Conservation (phyloP, 1,284 basidiomycete genomes). For the Tremellales sp. region DNA sequence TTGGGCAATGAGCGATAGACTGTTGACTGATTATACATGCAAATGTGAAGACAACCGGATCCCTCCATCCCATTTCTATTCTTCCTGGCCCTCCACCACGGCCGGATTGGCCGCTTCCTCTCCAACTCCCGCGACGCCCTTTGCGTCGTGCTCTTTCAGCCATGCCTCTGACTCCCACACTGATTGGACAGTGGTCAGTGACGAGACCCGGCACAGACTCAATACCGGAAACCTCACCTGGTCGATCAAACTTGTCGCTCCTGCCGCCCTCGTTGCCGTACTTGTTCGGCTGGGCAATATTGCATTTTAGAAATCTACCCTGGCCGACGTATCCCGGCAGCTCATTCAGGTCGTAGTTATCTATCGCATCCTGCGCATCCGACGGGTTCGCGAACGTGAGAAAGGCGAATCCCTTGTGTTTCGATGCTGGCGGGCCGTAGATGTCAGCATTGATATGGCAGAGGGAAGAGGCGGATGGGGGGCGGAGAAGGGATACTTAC, state of each 20-base stretch:
- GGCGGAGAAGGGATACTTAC: slow-evolving; percentile 22
- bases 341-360: slow-evolving; percentile 50
- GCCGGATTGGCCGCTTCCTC: slow-evolving; percentile 3
- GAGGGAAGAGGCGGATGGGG: neutral
- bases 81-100: slow-evolving; percentile 4
- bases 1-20: too few species aligned
- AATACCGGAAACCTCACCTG: slow-evolving; percentile 32
- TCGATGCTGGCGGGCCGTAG: slow-evolving; percentile 18
- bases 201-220: neutral
- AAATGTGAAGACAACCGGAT: neutral
- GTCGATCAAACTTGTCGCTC: slow-evolving; percentile 33
- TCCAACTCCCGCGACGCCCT: slow-evolving; percentile 11
- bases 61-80: too few species aligned
- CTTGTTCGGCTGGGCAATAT: slow-evolving; percentile 43
- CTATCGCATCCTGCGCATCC: slow-evolving; percentile 49
- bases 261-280: slow-evolving; percentile 28
- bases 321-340: slow-evolving; percentile 41
- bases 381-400: slow-evolving; percentile 43
- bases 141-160: slow-evolving; percentile 38
- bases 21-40: slow-evolving; percentile 1
- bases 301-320: slow-evolving; percentile 46
- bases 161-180: slow-evolving; percentile 49
- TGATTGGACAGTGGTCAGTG: slow-evolving; percentile 12
- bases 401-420: slow-evolving; percentile 47
- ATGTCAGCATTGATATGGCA: neutral